These are phyloP conservation scores for Brettanomyces anomalus DNA, from an alignment of 805 yeast genomes.

Conservation along the genomic window DNA sequence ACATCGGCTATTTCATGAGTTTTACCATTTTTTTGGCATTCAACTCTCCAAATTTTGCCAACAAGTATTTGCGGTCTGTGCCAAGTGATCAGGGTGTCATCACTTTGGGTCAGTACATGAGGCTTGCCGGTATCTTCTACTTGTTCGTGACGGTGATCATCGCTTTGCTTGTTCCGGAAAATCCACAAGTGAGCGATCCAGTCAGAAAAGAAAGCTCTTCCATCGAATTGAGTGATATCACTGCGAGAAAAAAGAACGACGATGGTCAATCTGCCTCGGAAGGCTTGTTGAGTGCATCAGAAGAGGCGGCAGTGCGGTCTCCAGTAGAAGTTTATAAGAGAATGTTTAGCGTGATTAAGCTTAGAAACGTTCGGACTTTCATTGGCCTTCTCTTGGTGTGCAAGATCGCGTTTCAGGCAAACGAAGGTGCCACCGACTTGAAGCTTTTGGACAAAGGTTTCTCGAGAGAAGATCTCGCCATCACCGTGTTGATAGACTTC, in stretches of 20 bases:
- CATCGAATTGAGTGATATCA: constrained; percentile 1
- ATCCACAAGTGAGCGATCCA: constrained; percentile 37
- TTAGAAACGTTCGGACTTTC: constrained; percentile 65
- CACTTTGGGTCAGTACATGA: constrained; percentile 65
- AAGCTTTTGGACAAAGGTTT: constrained; percentile 87
- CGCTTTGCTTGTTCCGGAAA: constrained; percentile 57
- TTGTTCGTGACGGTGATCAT: constrained; percentile 57
- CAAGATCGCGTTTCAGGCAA: constrained; percentile 90
- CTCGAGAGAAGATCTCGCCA: constrained; percentile 85
- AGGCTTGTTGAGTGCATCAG: neutral
- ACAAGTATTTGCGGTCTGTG: constrained; percentile 58
- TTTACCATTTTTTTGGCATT: constrained; percentile 88
- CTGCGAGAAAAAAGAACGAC: neutral
- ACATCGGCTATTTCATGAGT: constrained; percentile 84
- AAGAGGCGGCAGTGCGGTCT: constrained; percentile 6
- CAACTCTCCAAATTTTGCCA: constrained; percentile 88
- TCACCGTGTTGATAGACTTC: constrained; percentile 87
- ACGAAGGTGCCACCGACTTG: constrained; percentile 91
- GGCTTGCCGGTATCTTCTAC: constrained; percentile 69
- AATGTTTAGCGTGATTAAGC: constrained; percentile 60
- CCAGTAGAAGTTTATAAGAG: constrained; percentile 41
- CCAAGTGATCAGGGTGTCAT: constrained; percentile 63
- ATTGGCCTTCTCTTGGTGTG: constrained; percentile 68
- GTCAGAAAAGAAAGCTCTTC: neutral
- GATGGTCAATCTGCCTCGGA: neutral